Base-by-base conservation (phyloP, 2,329 filamentous ascomycete genomes). In the Hortaea sp. region DNA sequence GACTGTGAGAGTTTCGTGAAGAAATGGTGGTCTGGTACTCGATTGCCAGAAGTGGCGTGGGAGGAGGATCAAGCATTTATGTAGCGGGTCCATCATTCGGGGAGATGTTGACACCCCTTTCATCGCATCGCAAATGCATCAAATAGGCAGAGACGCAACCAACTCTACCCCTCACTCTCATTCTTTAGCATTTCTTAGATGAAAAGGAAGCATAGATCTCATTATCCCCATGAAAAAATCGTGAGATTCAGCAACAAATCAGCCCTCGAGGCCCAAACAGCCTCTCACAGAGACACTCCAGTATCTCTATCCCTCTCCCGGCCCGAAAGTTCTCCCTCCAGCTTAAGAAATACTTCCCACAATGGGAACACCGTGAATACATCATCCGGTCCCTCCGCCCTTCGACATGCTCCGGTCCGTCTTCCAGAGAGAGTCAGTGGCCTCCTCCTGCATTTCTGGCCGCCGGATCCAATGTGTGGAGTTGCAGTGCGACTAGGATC, bases 1-100 rank as follows among this genome's bases (percentile, higher is more conserved):
- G 49, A 45, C 6, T 49, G 55, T 30, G 50, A 53, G 30, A 51
- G 59, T 37, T 63, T 59, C 40, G 49, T 61, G 5, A 53, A 55
- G 34, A 60, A 56, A 43, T 61, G 58, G 58, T 61, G 61, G 59
- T 39, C 42, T 7, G 57, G 49, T 41, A 53, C 61, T 9, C 49
- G 54, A 13, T 42, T 63, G 1, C 50, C n/a, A 2, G 50, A 54
- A 42, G 42, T 59, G 11, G 42, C 30, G 7, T 63, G 58, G 59
- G 48, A 28, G 11, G 50, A 54, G 29, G 50, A 52, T 20, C 37
- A 39, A 13, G 20, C 10, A 10, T 39, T 39, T 5, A 39, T 39
- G 37, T 39, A 27, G 20, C 10, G 37, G 10, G 13, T 13, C 13
- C 20, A 20, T 20, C 4, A 4, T 20, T 20, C 20, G 20, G 20